A percentile compares a stretch with the other conserved stretches of the same genome.
phyloP scores from a whole-genome alignment of 805 yeast genomes.

The Zygosaccharomyces siamensis region DNA sequence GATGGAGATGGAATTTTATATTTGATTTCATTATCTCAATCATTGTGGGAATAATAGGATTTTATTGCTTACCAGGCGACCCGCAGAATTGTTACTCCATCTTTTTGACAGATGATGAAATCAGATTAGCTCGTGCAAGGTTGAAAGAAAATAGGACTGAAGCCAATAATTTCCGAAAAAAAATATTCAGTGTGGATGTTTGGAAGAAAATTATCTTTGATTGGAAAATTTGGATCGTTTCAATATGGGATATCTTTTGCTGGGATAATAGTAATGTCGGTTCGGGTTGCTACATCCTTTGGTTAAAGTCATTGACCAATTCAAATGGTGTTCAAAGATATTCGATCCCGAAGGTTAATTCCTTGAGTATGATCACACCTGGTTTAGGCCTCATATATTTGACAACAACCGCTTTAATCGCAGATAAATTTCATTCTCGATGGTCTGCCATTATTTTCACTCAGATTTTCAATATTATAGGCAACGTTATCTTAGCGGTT shows the following conservation, averaged over 20 bases:
- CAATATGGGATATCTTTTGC: conserved; percentile 50
- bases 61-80: conserved; percentile 59
- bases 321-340: conserved; percentile 26
- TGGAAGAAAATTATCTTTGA: conserved; percentile 52
- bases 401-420: conserved; percentile 28
- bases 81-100: conserved; percentile 52
- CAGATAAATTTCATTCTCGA: conserved; percentile 49
- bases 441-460: conserved; percentile 52
- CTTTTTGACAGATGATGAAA: conserved; percentile 53
- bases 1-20: conserved; percentile 74
- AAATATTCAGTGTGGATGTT: conserved; percentile 39
- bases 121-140: conserved; percentile 46
- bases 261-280: conserved; percentile 53
- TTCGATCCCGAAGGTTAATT: conserved; percentile 41
- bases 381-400: conserved; percentile 47
- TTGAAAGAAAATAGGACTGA: conserved; percentile 36
- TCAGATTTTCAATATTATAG: conserved; percentile 48
- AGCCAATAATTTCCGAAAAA: conserved; percentile 25
- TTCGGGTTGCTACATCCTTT: conserved; percentile 50
- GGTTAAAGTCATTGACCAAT: conserved; percentile 48
- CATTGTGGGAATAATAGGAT: conserved; percentile 52
- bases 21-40: conserved; percentile 59
- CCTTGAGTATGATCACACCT: conserved; percentile 50
- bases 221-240: conserved; percentile 55
- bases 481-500: conserved; percentile 48